These are phyloP conservation scores for Chalciporus sphaerocephalus DNA, from an alignment of 768 basidiomycete species.

Conservation along the genomic window DNA sequence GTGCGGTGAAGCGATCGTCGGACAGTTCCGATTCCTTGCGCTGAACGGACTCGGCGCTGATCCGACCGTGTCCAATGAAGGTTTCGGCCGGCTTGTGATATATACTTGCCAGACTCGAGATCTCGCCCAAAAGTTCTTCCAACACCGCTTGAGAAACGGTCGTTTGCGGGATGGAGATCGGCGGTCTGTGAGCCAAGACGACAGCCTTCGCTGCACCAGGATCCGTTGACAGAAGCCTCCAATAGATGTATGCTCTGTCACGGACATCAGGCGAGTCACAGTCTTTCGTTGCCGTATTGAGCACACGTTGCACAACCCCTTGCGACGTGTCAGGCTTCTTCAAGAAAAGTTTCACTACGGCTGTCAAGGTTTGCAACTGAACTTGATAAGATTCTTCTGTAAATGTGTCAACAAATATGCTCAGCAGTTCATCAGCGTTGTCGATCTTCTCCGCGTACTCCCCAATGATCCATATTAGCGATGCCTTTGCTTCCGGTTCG, in stretches of 20 bases:
- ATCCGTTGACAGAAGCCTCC: constrained; percentile 92
- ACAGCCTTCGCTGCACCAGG: constrained; percentile 93
- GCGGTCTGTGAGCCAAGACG: constrained; percentile 86
- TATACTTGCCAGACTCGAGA: constrained; percentile 86
- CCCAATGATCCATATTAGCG: constrained; percentile 98
- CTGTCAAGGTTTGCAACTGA: constrained; percentile 82
- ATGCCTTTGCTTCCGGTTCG: constrained; percentile 97
- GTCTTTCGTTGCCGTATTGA: constrained; percentile 93
- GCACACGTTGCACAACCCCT: constrained; percentile 83
- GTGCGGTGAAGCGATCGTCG: constrained; percentile 68
- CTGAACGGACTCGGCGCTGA: constrained; percentile 77
- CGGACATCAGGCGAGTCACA: constrained; percentile 96
- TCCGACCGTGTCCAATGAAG: constrained; percentile 87
- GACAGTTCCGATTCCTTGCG: constrained; percentile 53
- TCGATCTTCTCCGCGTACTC: constrained; percentile 98
- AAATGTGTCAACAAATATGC: constrained; percentile 88
- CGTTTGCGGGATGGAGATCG: constrained; percentile 88
- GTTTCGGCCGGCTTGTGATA: constrained; percentile 98
- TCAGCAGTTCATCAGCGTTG: constrained; percentile 90
- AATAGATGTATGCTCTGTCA: constrained; percentile 97
- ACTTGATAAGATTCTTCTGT: constrained; percentile 90
- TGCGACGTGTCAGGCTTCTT: constrained; percentile 94
- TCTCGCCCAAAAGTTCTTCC: constrained; percentile 88
- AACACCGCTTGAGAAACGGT: constrained; percentile 83
- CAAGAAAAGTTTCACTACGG: constrained; percentile 94